Evolutionary conservation across 2,329 filamentous ascomycete species (phyloP).

Genomic region (Phialophora chinensis): DNA sequence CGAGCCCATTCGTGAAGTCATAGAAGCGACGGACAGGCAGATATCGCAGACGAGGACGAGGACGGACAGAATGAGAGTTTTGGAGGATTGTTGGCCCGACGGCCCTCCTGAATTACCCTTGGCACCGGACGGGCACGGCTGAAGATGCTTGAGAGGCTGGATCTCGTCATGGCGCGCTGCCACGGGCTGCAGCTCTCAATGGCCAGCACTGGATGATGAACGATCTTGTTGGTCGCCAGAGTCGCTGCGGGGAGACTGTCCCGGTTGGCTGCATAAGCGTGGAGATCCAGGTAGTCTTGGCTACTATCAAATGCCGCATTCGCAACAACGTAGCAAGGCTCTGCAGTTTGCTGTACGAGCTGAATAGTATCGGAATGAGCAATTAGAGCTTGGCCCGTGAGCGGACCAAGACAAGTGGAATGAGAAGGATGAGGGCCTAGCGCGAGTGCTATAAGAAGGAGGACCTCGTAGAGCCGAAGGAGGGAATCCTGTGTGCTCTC

Average conservation of each 20-base stretch:
- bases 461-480: neutral
- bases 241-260: neutral
- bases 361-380: neutral
- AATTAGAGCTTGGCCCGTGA: neutral
- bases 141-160: neutral
- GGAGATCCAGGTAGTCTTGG: neutral
- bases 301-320: neutral
- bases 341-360: neutral
- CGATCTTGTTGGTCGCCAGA: neutral
- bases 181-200: neutral
- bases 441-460: neutral
- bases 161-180: neutral
- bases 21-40: neutral
- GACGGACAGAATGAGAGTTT: neutral
- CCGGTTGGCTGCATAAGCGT: conserved; percentile 2
- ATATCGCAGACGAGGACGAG: neutral
- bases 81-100: neutral
- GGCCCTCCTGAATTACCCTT: neutral
- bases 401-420: neutral
- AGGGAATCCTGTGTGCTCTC: neutral
- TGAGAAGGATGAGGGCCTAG: neutral
- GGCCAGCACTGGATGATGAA: neutral
- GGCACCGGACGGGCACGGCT: conserved; percentile 3
- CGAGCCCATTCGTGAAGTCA: neutral
- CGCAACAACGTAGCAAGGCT: neutral